Evolutionary conservation across 768 basidiomycete species (phyloP), one percentile per base, ranked within the genome.

Genomic region (Boletus reticuloceps): DNA sequence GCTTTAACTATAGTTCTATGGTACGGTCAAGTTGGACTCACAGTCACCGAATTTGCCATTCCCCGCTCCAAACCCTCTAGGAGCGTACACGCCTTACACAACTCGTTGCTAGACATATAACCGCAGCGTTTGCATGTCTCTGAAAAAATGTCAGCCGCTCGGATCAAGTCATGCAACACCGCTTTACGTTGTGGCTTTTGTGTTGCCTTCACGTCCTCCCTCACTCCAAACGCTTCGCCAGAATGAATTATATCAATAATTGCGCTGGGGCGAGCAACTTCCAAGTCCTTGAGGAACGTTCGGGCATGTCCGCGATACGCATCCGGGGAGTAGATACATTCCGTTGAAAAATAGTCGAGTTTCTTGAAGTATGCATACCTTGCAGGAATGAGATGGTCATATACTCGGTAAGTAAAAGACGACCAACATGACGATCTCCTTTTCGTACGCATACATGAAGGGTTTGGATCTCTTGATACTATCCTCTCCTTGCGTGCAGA

Each of bases 331-430:
- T 99, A 99, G 62, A 98, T 98, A 70, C 97, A 99, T 69, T 99
- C 97, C 9, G 96, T 99, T 3, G 95, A 98, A 73, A 97, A 98
- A 72, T 99, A 99, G 67, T 98, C 95, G 20, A 99, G 79, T 72
- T 98, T 97, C 78, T 96, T 98, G 79, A 98, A 98, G 73, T 99
- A 98, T 10, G 96, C 96, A 70, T 98, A 98, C 93, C 93, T 95
- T 64, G 32, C 16, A 40, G 36, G 31, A 34, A 34, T 47, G n/a
- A 62, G 57, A 60, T 45, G 39, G 55, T 29, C 25, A n/a, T n/a
- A 51, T 27, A 49, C 42, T 40, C 53, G 46, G 14, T 29, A 32
- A 37, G 17, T 20, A 34, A 55, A 38, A 25, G 42, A 45, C 19
- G 40, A 72, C 82, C 59, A 61, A 93, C 97, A 99, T 98, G 58